Base-by-base conservation (phyloP, 495 filamentous ascomycete species). In the Durotheca rogersii region DNA sequence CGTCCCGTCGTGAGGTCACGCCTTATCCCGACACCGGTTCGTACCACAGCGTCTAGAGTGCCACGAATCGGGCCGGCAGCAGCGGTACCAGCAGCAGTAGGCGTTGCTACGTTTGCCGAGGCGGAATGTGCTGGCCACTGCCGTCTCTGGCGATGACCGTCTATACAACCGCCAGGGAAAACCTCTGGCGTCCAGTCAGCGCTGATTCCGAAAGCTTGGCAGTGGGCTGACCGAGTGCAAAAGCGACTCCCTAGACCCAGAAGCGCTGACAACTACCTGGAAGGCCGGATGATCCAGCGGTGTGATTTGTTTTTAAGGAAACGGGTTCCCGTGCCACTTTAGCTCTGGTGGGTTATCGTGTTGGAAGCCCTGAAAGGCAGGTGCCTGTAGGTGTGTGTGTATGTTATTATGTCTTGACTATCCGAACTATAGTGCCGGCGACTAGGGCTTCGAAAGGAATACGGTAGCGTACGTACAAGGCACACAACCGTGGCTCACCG, bases 51-150 rank as follows among this genome's bases (percentile, higher is more conserved):
- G 40, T 47, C 11, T 41, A 9, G 17, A 45, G 39, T 47, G 27
- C 35, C 47, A 42, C 47, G 31, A 51, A 17, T 56, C 53, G 53
- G 41, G 19, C 45, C 52, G 41, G 52, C 34, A 19, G 46, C 45
- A 27, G 23, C n/a, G n/a, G n/a, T n/a, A n/a, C n/a, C n/a, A n/a
- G n/a, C n/a, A n/a, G n/a, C n/a, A 33, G 11, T 27, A 31, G 32
- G 14, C 40, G 25, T n/a, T 48, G 43, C 37, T 47, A 36, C 45
- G 14, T n/a, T 48, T 53, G 48, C 55, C 44, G 49, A 58, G 38
- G 34, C 45, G 47, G 40, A 35, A 45, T 16, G 18, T 33, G 27
- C 18, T 35, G 15, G 15, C 33, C 20, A 52, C 39, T 45, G 14
- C 27, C 48, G 43, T 44, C 12, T 53, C 40, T 29, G 11, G 14